These are phyloP conservation scores for Dysphania ambrosioides DNA, from an alignment of 148 eudicot species.

Conservation along the genomic window DNA sequence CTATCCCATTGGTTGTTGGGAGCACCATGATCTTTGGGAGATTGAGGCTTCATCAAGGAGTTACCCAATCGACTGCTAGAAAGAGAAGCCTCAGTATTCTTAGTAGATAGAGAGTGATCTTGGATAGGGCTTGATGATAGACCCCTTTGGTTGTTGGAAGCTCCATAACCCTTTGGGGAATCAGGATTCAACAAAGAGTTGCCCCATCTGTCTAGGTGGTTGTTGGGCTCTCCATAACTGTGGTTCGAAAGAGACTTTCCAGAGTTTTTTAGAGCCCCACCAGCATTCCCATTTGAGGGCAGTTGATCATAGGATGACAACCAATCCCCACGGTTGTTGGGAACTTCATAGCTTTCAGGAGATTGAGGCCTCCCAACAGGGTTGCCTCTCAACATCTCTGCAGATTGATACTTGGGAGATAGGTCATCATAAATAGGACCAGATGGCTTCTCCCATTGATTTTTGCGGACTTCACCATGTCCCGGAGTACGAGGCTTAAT, in stretches of 20 bases:
- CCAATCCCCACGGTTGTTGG: slow-evolving; percentile 6
- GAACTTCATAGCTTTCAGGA: neutral
- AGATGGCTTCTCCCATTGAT: neutral
- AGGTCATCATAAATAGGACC: neutral
- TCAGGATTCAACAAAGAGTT: neutral
- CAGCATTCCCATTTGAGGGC: neutral
- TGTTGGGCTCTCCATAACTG: neutral
- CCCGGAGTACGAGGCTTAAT: neutral
- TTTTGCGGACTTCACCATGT: neutral
- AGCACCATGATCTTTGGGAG: neutral
- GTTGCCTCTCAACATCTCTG: neutral
- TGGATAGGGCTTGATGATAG: slow-evolving; percentile 10
- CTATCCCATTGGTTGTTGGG: slow-evolving; percentile 1
- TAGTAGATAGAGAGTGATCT: neutral
- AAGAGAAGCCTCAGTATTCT: neutral
- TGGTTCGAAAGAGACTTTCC: too few relatives aligned
- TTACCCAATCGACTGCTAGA: neutral
- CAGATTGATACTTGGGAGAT: neutral
- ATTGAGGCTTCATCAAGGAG: neutral
- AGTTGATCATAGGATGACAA: slow-evolving; percentile 6
- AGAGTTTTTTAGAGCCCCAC: neutral
- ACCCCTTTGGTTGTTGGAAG: slow-evolving; percentile 1
- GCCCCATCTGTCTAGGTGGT: slow-evolving; percentile 7
- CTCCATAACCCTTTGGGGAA: slow-evolving; percentile 10
- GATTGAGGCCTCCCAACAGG: neutral